Base-by-base conservation (phyloP, 1,139 yeast genomes). In the Pichia sp. region DNA sequence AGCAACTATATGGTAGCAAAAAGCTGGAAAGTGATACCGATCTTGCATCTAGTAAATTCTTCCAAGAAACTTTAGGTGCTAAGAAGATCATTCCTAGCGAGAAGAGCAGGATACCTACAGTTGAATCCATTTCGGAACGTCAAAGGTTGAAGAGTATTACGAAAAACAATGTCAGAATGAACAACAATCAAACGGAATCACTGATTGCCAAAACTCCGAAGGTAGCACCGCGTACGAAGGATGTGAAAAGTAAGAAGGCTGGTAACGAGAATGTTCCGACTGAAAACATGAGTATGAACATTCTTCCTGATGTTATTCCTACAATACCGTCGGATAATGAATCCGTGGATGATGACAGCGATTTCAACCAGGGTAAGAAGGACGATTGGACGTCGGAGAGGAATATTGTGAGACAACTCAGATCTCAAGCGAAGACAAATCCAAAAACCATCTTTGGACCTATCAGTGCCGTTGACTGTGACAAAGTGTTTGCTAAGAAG, bases 401-500 rank as follows among this genome's bases (percentile, higher is more conserved):
- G 88, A 1, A 81, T 76, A 51, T 69, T 85, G 40, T 73, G 76
- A 36, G 68, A 45, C 68, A 76, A 34, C 70, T 88, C 38, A 63
- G 73, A 38, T 67, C 72, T 41, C 96, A 87, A 62, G 79, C 77
- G 52, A 65, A 67, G 18, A 68, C 84, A 49, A 85, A 90, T 61
- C 96, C 96, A 0, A 79, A 75, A 46, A 62, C 74, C 4, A 77
- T 90, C 1, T 90, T 91, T 70, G 96, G 96, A 0, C 85, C 81
- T 40, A 77, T 87, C 63, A 85, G 79, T 41, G 88, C 83, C 53
- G 80, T 88, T 18, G 86, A 88, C 61, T 76, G 77, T 44, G 66
- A 71, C 10, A 76, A 78, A 11, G 69, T 73, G 48, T 58, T 59
- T 21, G 69, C 72, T 4, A 65, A 69, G 24, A 51, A 45, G 24